Evolutionary conservation across 768 basidiomycete species (phyloP), one percentile per base, ranked within the genome.

Genomic region (Hericium erinaceus): DNA sequence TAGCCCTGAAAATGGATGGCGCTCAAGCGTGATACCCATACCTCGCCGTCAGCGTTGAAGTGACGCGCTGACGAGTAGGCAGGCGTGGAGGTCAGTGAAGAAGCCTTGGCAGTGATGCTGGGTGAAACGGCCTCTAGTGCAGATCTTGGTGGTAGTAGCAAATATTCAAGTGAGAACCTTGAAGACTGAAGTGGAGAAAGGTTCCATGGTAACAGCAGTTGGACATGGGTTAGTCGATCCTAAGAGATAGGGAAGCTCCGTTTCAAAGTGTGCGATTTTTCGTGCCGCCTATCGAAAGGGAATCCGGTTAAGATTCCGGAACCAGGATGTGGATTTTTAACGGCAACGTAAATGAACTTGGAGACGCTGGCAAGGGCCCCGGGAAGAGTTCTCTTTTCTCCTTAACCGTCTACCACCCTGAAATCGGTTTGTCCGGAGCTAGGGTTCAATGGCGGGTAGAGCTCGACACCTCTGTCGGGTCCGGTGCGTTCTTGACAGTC

Each of bases 1-100:
- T 86, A 84, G 84, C 85, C 85, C 83, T 86, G 82, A 87, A 87
- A 87, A 87, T 86, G 84, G 85, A 87, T 87, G 85, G 85, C 84
- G 84, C 85, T 87, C 79, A 85, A 86, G 83, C 79, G 81, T 84
- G 79, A 80, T 82, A 85, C 85, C 85, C 82, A 87, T 81, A 87
- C 85, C 81, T 83, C 82, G 75, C 85, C 82, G 79, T 84, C 78
- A 78, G 80, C 74, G 81, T 82, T 81, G 70, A 75, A 80, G 77
- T 80, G 81, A 85, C 69, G 80, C 79, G 74, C 77, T 78, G 77
- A 83, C 78, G 82, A 85, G 82, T 83, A 84, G 83, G 82, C 80
- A 79, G 82, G 80, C 80, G 79, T 84, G 83, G 81, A 80, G 83
- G 83, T 85, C 75, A 69, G 79, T 83, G 81, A 81, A 81, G 83